phyloP scores from a whole-genome alignment of 495 filamentous ascomycete genomes.

The Hypoxylon cercidicola region DNA sequence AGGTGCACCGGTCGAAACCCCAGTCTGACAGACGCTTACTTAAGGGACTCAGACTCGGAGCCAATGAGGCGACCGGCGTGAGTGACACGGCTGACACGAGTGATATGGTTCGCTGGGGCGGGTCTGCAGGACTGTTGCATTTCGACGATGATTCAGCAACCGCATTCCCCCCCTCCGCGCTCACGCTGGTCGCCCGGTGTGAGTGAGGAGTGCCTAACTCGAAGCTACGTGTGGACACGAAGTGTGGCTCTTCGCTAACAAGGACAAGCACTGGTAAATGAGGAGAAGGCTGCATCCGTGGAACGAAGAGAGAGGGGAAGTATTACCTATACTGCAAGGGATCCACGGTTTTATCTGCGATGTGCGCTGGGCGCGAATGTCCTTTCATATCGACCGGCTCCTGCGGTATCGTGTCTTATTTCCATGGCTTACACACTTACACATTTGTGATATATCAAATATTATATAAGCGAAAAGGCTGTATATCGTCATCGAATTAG shows the following conservation, averaged over 20 bases:
- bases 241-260: background rate
- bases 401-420: too few species aligned
- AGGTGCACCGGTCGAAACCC: conserved; percentile 21
- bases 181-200: background rate
- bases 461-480: too few species aligned
- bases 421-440: too few species aligned
- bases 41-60: conserved; percentile 1
- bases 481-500: background rate
- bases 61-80: conserved; percentile 21
- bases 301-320: conserved; percentile 7
- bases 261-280: background rate
- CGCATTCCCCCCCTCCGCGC: background rate
- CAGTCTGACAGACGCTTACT: conserved; percentile 12
- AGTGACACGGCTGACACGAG: conserved; percentile 21
- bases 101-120: conserved; percentile 27
- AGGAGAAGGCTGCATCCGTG: conserved; percentile 21
- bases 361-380: too few species aligned
- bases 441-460: too few species aligned
- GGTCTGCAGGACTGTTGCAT: conserved; percentile 11
- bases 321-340: background rate
- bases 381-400: too few species aligned
- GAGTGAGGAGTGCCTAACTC: conserved; percentile 21
- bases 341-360: background rate
- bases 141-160: conserved; percentile 25
- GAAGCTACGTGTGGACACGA: conserved; percentile 23